A percentile compares a stretch with the other conserved stretches of the same genome.
Conservation (phyloP, 2,329 filamentous ascomycete genomes). For the Paracoccidioides lutzii region DNA sequence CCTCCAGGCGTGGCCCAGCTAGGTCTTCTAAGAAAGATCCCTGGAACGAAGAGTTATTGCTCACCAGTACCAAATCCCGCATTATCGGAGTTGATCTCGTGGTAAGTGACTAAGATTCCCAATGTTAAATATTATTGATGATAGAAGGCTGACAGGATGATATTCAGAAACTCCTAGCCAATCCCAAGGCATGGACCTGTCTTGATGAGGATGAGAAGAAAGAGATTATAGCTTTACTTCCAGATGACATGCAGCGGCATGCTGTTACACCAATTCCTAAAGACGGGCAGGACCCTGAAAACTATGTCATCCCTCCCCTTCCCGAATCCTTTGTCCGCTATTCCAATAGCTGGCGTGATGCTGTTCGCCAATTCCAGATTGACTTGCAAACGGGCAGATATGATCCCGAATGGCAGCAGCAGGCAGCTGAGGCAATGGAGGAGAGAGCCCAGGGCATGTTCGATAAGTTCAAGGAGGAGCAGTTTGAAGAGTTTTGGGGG, state of each 20-base stretch:
- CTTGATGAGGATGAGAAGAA: slow-evolving; percentile 31
- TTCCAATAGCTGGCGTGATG: slow-evolving; percentile 39
- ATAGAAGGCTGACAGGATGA: background rate
- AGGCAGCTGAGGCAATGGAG: slow-evolving; percentile 41
- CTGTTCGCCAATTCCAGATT: slow-evolving; percentile 42
- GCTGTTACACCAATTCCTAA: slow-evolving; percentile 15
- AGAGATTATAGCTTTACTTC: slow-evolving; percentile 28
- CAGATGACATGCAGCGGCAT: slow-evolving; percentile 29
- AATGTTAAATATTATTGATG: background rate
- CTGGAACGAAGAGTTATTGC: slow-evolving; percentile 27
- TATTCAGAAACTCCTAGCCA: slow-evolving; percentile 27
- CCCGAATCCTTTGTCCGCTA: slow-evolving; percentile 31
- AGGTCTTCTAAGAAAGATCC: slow-evolving; percentile 22
- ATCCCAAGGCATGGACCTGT: slow-evolving; percentile 29
- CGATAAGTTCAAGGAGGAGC: slow-evolving; percentile 42
- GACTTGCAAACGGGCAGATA: slow-evolving; percentile 45
- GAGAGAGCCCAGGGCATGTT: slow-evolving; percentile 43
- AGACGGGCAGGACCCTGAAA: slow-evolving; percentile 15
- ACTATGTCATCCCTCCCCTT: slow-evolving; percentile 26
- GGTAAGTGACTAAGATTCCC: slow-evolving; percentile 17
- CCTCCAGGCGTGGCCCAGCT: slow-evolving; percentile 21
- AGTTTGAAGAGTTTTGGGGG: slow-evolving; percentile 46
- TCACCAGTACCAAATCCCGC: slow-evolving; percentile 27
- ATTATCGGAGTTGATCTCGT: slow-evolving; percentile 27
- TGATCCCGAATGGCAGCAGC: slow-evolving; percentile 43